Evolutionary conservation across 2,329 filamentous ascomycete genomes (phyloP).

Genomic region (Gnomoniopsis smithogilvyi): DNA sequence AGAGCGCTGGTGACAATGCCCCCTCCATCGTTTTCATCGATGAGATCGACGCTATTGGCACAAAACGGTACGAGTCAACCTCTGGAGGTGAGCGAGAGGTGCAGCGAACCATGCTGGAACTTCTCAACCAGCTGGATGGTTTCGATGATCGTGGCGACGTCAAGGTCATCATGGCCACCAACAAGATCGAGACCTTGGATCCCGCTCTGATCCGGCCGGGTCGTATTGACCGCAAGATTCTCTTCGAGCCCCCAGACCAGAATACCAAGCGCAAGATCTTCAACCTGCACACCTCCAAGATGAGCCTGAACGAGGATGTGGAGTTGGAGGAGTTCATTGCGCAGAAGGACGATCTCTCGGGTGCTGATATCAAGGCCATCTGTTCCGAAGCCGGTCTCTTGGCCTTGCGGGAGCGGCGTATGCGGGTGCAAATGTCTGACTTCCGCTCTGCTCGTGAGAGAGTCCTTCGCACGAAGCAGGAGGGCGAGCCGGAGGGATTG

Average conservation of each 20-base stretch:
- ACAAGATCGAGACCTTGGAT: slow-evolving; percentile 98
- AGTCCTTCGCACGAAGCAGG: slow-evolving; percentile 96
- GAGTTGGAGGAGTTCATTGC: slow-evolving; percentile 98
- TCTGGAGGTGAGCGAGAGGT: slow-evolving; percentile 97
- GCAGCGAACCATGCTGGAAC: slow-evolving; percentile 96
- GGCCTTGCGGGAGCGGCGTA: slow-evolving; percentile 89
- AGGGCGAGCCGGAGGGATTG: slow-evolving; percentile 96
- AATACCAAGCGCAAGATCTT: slow-evolving; percentile 98
- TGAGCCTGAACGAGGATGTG: slow-evolving; percentile 95
- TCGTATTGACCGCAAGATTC: slow-evolving; percentile 97
- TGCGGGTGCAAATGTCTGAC: slow-evolving; percentile 99
- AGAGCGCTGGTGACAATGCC: slow-evolving; percentile 92
- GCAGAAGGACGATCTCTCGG: slow-evolving; percentile 95
- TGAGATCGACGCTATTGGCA: slow-evolving; percentile 98
- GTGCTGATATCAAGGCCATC: slow-evolving; percentile 98
- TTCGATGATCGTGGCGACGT: slow-evolving; percentile 99
- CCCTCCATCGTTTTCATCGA: slow-evolving; percentile 99
- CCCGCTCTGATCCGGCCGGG: slow-evolving; percentile 94
- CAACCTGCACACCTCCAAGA: slow-evolving; percentile 95
- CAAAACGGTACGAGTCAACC: slow-evolving; percentile 96
- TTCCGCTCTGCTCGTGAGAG: slow-evolving; percentile 90
- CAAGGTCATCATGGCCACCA: slow-evolving; percentile 99
- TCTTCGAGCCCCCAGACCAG: slow-evolving; percentile 68
- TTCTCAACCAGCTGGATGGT: slow-evolving; percentile 96
- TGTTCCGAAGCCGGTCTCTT: slow-evolving; percentile 95